phyloP scores from a whole-genome alignment of 2,329 filamentous ascomycete genomes.

The Epichloe glyceriae region DNA sequence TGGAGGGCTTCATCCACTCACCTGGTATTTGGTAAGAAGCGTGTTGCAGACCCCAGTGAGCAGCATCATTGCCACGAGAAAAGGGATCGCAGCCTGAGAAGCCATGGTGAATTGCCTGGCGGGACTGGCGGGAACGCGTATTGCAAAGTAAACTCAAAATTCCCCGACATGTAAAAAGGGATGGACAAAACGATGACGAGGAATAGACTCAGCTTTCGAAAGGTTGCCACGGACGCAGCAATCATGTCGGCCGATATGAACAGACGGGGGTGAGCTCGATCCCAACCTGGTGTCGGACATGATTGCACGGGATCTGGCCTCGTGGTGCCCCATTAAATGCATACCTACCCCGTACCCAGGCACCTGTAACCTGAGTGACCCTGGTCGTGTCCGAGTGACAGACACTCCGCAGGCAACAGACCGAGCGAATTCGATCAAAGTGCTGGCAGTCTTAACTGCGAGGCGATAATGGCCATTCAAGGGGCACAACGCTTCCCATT shows the following conservation, averaged over 20 bases:
- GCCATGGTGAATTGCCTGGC: conserved; percentile 41
- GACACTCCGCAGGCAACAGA: too few species aligned
- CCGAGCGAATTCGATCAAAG: too few species aligned
- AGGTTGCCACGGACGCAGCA: background rate
- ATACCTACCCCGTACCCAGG: too few species aligned
- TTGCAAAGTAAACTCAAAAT: background rate
- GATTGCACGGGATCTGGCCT: background rate
- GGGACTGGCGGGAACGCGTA: background rate
- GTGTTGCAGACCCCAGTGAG: conserved; percentile 95
- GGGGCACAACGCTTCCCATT: too few species aligned
- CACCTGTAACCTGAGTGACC: too few species aligned
- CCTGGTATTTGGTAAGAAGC: conserved; percentile 91
- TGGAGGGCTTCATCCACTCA: conserved; percentile 23
- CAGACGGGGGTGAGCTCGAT: background rate
- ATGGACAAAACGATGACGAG: background rate
- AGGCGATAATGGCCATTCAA: too few species aligned
- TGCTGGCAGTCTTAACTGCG: too few species aligned
- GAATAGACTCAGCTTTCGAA: background rate
- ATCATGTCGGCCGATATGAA: background rate
- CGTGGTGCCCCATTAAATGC: background rate
- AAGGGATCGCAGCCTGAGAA: conserved; percentile 57
- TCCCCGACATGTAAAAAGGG: background rate
- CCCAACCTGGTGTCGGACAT: background rate
- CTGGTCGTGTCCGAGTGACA: too few species aligned
- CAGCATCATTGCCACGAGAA: conserved; percentile 93